phyloP scores from a whole-genome alignment of 768 basidiomycete species.

The Mycena indigotica region DNA sequence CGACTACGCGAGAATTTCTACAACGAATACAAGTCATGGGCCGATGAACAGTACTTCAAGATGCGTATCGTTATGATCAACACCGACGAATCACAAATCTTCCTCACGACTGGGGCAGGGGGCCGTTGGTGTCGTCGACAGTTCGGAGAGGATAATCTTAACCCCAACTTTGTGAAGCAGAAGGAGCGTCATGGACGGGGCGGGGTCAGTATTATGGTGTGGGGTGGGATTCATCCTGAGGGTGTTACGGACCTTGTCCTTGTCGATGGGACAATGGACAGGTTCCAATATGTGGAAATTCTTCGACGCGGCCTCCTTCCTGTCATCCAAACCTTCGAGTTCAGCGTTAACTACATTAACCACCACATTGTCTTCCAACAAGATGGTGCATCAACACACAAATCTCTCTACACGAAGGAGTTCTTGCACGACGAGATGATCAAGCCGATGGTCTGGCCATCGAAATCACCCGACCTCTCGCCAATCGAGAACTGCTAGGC shows the following conservation, averaged over 20 bases:
- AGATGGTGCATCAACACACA: background rate
- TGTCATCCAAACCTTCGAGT: background rate
- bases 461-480: background rate
- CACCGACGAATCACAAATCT: background rate
- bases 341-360: background rate
- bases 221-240: background rate
- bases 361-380: slow-evolving; percentile 6
- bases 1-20: background rate
- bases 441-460: background rate
- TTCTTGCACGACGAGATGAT: slow-evolving; percentile 3
- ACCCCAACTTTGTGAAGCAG: background rate
- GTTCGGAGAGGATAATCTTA: background rate
- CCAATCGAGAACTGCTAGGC: background rate
- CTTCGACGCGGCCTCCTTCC: background rate
- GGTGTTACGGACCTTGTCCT: background rate
- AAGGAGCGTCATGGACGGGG: background rate
- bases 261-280: background rate
- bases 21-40: background rate
- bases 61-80: no score
- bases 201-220: background rate
- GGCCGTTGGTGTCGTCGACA: background rate
- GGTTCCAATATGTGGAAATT: slow-evolving; percentile 5
- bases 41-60: background rate
- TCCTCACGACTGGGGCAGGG: background rate
- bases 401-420: background rate